Percentiles rank a stretch among this genome's conserved stretches.
Conservation (phyloP, 75 land plant species). For the Sequoiadendron giganteum region DNA sequence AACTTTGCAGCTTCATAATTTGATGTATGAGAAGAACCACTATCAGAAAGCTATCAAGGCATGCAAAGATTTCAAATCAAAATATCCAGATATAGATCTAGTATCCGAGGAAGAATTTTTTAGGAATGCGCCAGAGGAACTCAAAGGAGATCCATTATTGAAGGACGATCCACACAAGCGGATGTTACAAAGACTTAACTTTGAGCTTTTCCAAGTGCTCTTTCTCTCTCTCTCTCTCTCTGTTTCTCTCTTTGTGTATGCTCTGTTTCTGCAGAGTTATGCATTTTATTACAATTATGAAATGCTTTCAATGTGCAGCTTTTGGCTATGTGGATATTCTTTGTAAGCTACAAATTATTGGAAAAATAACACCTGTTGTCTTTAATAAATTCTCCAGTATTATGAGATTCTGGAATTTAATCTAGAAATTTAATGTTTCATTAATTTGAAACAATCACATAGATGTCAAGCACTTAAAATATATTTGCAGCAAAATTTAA, state of each 20-base stretch:
- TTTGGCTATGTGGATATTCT: background rate
- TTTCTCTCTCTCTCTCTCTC: background rate
- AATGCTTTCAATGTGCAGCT: background rate
- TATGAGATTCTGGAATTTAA: background rate
- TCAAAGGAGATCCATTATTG: slow-evolving; percentile 45
- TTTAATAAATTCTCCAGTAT: background rate
- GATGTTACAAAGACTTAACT: slow-evolving; percentile 94
- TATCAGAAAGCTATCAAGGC: slow-evolving; percentile 94
- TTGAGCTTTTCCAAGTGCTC: slow-evolving; percentile 84
- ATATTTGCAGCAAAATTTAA: background rate
- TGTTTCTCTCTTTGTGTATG: background rate
- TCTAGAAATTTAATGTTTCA: background rate
- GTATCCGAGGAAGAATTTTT: slow-evolving; percentile 91
- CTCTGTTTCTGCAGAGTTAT: background rate
- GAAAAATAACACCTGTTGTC: background rate
- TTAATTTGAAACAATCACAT: background rate
- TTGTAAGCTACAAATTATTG: background rate
- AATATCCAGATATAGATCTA: slow-evolving; percentile 90
- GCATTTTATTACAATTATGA: background rate
- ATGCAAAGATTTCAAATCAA: slow-evolving; percentile 96
- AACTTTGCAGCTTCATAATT: slow-evolving; percentile 91
- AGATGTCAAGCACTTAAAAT: background rate
- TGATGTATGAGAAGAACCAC: slow-evolving; percentile 94
- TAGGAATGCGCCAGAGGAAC: slow-evolving; percentile 69
- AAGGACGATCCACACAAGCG: slow-evolving; percentile 67